These are phyloP conservation scores for Rickenella mellea DNA, from an alignment of 768 basidiomycete species.

Conservation along the genomic window DNA sequence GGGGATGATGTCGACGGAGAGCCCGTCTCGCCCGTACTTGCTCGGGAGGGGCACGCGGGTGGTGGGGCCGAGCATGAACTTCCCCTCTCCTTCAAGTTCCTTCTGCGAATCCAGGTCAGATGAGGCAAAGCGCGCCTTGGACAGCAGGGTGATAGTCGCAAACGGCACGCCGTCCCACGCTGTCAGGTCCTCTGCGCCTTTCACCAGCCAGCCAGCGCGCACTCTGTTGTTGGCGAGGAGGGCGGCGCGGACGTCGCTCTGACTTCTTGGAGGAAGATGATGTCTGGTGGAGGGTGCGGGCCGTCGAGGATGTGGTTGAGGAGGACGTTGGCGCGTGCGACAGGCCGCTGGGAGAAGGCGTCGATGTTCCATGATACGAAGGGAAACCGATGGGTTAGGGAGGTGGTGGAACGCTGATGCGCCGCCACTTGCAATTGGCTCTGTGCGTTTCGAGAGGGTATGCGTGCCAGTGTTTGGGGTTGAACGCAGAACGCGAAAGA, in stretches of 20 bases:
- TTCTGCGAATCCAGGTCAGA: slow-evolving; percentile 12
- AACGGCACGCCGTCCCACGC: slow-evolving; percentile 24
- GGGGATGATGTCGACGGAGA: slow-evolving; percentile 25
- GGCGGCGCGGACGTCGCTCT: slow-evolving; percentile 18
- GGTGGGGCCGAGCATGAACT: slow-evolving; percentile 19
- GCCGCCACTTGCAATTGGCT: too few species aligned
- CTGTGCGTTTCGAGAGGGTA: too few species aligned
- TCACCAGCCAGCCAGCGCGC: slow-evolving; percentile 22
- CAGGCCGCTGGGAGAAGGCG: slow-evolving; percentile 20
- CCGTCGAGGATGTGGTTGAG: slow-evolving; percentile 23
- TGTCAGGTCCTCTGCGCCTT: slow-evolving; percentile 28
- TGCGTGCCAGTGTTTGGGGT: too few species aligned
- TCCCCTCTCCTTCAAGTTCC: slow-evolving; percentile 14
- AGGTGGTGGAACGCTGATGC: too few species aligned
- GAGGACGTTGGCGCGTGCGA: slow-evolving; percentile 25
- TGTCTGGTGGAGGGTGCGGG: slow-evolving; percentile 21
- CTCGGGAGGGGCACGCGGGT: slow-evolving; percentile 25
- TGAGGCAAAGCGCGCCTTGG: slow-evolving; percentile 22
- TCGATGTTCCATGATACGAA: slow-evolving; percentile 29
- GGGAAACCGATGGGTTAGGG: too few species aligned
- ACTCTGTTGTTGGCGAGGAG: slow-evolving; percentile 24
- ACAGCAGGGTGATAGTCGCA: slow-evolving; percentile 29
- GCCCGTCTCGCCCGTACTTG: slow-evolving; percentile 26
- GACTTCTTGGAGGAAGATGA: slow-evolving; percentile 33
- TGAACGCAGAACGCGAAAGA: too few species aligned